Evolutionary conservation across 2,329 filamentous ascomycete species (phyloP), one percentile per base, ranked within the genome.

Genomic region (Geosmithia putterillii): DNA sequence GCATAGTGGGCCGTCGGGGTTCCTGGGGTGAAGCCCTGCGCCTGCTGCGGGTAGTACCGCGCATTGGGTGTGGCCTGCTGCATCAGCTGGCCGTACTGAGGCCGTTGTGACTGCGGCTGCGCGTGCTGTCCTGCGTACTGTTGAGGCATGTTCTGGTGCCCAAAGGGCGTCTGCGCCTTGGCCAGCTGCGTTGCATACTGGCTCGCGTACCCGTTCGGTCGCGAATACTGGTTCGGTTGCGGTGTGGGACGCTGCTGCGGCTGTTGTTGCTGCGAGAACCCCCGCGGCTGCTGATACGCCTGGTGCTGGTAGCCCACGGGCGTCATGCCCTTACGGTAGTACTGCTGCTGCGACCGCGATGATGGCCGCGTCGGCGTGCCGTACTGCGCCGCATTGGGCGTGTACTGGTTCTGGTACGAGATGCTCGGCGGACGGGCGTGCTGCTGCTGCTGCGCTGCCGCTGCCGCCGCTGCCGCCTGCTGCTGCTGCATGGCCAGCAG

Each of bases 91-190:
- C 53, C 52, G 37, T 64, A 66, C 44, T 67, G 67, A 21, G 65
- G 62, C 43, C 71, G 65, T 47, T 60, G 65, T n/a, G n/a, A n/a
- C n/a, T n/a, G n/a, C n/a, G n/a, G n/a, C n/a, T n/a, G n/a, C n/a
- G n/a, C n/a, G n/a, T n/a, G 28, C 48, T 70, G 72, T 19, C 32
- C 64, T 25, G 63, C 63, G 46, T 67, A 74, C 39, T 71, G 64
- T n/a, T n/a, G n/a, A 9, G 62, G 61, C 57, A 72, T 66, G 47
- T 61, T 67, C 47, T 71, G 64, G 45, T 76, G 72, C 10, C 69
- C 66, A 45, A 73, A 76, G 0, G 69, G 66, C 7, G 67, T 66
- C 45, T 72, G 69, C 10, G 67, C 61, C 52, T 78, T 77, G 41
- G 64, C 66, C 42, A 74, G 59, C 50, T 71, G 70, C 7, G 69